phyloP scores from a whole-genome alignment of 345 rosid genomes.

The Eutrema japonicum region DNA sequence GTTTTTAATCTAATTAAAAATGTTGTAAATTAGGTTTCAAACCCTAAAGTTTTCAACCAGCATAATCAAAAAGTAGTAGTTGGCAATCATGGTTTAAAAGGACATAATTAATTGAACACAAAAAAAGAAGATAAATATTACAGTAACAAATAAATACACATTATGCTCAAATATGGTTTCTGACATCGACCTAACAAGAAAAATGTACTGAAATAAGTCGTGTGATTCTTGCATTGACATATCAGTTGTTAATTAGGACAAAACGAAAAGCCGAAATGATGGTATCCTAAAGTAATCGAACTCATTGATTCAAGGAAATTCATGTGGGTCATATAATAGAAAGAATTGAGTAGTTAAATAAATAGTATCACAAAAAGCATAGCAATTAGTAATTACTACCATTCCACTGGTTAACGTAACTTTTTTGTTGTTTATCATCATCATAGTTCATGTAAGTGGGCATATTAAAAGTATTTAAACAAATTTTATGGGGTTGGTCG shows the following conservation, averaged over 20 bases:
- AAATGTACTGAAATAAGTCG: neutral
- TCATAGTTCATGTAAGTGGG: constrained; percentile 37
- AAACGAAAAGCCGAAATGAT: constrained; percentile 27
- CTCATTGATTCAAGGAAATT: constrained; percentile 30
- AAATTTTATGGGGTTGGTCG: constrained; percentile 36
- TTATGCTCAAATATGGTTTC: neutral
- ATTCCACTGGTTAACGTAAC: constrained; percentile 31
- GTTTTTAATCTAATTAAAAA: neutral
- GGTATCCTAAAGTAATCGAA: constrained; percentile 33
- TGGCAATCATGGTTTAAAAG: neutral
- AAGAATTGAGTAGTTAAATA: constrained; percentile 12
- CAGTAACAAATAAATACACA: neutral
- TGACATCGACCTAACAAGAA: constrained; percentile 1
- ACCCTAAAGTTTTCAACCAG: neutral
- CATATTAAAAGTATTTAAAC: constrained; percentile 14
- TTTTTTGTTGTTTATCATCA: constrained; percentile 1
- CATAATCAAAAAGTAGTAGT: neutral
- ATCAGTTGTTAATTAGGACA: constrained; percentile 13
- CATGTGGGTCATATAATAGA: constrained; percentile 24
- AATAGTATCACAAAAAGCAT: constrained; percentile 15
- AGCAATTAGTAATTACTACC: constrained; percentile 9
- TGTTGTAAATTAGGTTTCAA: neutral
- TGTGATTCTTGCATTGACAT: constrained; percentile 15
- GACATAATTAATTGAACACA: neutral
- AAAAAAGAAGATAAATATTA: neutral